Evolutionary conservation across 495 filamentous ascomycete species (phyloP).

Genomic region (Xylaria palmicola): DNA sequence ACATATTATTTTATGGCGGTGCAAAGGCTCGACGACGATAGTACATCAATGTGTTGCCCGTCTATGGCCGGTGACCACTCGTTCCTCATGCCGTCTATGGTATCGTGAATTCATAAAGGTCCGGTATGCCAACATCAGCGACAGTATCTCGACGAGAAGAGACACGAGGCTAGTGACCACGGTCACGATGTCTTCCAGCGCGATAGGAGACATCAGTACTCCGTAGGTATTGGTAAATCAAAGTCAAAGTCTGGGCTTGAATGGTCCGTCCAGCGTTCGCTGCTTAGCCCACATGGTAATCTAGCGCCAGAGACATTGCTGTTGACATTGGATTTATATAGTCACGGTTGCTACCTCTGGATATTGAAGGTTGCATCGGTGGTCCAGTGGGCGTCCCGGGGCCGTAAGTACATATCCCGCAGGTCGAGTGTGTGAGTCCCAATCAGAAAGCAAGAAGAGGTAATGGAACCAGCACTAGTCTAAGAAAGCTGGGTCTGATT

Average conservation of each 20-base stretch:
- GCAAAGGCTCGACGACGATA: neutral
- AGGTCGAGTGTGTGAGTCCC: too few relatives aligned
- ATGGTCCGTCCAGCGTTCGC: neutral
- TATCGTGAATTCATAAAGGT: neutral
- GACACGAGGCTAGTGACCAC: neutral
- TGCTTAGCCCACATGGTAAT: neutral
- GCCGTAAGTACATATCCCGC: too few relatives aligned
- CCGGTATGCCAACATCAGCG: constrained; percentile 1
- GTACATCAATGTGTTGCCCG: neutral
- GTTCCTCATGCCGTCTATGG: neutral
- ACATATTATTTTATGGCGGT: too few relatives aligned
- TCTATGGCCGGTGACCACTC: neutral
- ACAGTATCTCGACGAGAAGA: constrained; percentile 3
- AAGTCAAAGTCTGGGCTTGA: neutral
- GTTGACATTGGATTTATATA: neutral
- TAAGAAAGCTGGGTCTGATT: too few relatives aligned
- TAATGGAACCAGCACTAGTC: too few relatives aligned
- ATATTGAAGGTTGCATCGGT: too few relatives aligned
- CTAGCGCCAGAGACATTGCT: neutral
- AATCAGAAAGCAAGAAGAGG: too few relatives aligned
- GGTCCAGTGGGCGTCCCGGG: too few relatives aligned
- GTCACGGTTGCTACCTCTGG: neutral
- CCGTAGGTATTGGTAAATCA: too few relatives aligned
- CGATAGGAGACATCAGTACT: neutral
- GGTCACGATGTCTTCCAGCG: constrained; percentile 3